phyloP scores from a whole-genome alignment of 129 eudicot species.

The carrot (Daucus carota) region DH1_v3.0 NC_030384.2:27390501-27391000 shows the following conservation, averaged over 20 bases:
- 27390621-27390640: neutral
- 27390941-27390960: too few relatives aligned
- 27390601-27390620: neutral
- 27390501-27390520: neutral
- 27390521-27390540: neutral
- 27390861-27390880: too few relatives aligned
- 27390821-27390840: neutral
- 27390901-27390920: neutral
- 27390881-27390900: neutral
- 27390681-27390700: too few relatives aligned
- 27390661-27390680: neutral
- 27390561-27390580: neutral
- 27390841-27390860: too few relatives aligned
- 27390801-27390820: neutral
- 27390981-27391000: neutral
- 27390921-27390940: neutral
- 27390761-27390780: too few relatives aligned
- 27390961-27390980: neutral
- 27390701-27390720: neutral
- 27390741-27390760: neutral
- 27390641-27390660: too few relatives aligned
- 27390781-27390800: too few relatives aligned
- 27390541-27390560: neutral
- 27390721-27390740: neutral
- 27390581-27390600: neutral